Evolutionary conservation across 2,329 filamentous ascomycete species (phyloP), one percentile per base, ranked within the genome.

Genomic region (Fusarium tuaranense): DNA sequence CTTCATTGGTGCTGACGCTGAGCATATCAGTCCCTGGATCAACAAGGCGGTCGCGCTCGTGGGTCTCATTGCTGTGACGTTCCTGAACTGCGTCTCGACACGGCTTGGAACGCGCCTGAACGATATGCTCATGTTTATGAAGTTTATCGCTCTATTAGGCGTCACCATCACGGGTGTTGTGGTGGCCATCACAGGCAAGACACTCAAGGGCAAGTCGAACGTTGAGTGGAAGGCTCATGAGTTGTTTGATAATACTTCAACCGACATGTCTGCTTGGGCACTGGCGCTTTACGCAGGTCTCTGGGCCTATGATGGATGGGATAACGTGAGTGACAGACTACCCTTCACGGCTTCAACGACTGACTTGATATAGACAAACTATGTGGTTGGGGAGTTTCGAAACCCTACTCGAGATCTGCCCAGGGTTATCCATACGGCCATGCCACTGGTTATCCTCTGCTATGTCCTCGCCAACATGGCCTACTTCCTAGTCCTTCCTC

Each of bases 251-350:
- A 92, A 93, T 67, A 98, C 96, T 6, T 94, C 90, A 73, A 90
- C 87, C 16, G 93, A 95, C 81, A 88, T 93, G 61, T 97, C 93
- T 57, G 92, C 92, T 76, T 98, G 95, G 94, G 97, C 97, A 4
- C 93, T 99, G 57, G 97, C 97, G 0, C 85, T 99, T 57, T 99
- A 99, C 82, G 96, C 95, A 18, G 97, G 97, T 10, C 88, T 99
- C 7, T 99, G 97, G 97, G 97, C 97, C 1, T 99, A 97, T 84
- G 97, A 99, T 81, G 97, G 97, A 34, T 99, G 97, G 97, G 97
- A 99, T 81, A 99, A 99, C 82, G 95, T 97, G 85, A 86, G 93
- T 87, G 51, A 30, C 27, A 8, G 4, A 16, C n/a, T 22, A 6
- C 32, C 25, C 13, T 5, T 12, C 8, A 38, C 14, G 8, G 55